Evolutionary conservation across 2,329 filamentous ascomycete genomes (phyloP), one percentile per base, ranked within the genome.

Genomic region (Akanthomyces lecanii): DNA sequence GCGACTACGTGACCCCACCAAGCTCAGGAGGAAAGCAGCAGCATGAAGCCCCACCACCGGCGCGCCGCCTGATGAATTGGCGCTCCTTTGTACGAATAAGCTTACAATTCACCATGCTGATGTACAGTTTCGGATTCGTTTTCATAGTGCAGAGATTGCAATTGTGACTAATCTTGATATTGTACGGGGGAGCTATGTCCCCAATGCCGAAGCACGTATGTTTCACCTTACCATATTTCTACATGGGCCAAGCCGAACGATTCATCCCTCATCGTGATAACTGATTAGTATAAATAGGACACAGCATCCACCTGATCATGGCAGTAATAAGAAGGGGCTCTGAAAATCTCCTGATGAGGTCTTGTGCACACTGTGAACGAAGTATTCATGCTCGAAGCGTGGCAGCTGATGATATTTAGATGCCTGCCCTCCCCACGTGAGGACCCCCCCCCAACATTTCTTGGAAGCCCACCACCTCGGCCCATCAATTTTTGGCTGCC

Each of bases 371-470:
- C 5, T 14, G 28, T 42, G n/a, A 61, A 45, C n/a, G 18, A 23
- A 16, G 30, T 10, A 40, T n/a, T 52, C 11, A 33, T 44, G 25
- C 48, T 11, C 21, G 5, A 30, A 58, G 33, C 18, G 21, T 38
- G 57, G 57, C 50, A 63, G 52, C 21, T 63, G 61, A 63, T 58
- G 53, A 52, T 30, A 21, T 21, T 21, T 21, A 44, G 44, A 23
- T 47, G 40, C 23, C 47, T 55, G 50, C 54, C 40, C 11, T 25
- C 30, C 30, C 63, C 63, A 64, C 63, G 63, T 64, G 63, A 62
- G 63, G 16, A 25, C n/a, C 58, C 62, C 61, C 61, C 58, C 62
- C 61, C 58, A 64, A 61, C 63, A 11, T 12, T 64, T 64, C 53
- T 56, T 21, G 47, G 18, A 38, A 48, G 52, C 53, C 63, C 63